Conservation (phyloP, 139 green algal genomes). For the Gonium pectorale region DNA sequence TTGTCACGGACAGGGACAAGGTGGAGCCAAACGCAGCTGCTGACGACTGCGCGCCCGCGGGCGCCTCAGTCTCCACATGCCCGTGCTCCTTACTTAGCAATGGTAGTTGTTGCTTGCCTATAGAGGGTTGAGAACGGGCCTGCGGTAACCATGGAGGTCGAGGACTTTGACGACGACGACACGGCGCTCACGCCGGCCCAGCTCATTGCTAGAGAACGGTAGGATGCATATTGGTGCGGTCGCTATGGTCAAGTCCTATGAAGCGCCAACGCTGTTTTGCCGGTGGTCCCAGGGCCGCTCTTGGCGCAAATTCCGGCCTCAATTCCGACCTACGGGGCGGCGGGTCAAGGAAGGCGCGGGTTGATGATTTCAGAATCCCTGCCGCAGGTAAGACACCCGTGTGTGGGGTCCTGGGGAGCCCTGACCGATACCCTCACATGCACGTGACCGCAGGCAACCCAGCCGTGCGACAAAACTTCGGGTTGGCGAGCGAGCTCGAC, state of each 20-base stretch:
- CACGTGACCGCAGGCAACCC: conserved; percentile 1
- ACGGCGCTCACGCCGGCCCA: not conserved
- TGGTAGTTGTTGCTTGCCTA: no score
- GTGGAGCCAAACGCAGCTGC: no score
- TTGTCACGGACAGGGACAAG: no score
- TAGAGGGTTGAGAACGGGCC: no score
- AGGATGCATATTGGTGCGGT: no score
- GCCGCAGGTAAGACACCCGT: not conserved
- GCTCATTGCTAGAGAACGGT: conserved; percentile 1
- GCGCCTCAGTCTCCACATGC: no score
- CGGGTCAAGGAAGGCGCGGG: not conserved
- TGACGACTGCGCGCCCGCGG: no score
- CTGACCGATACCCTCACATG: no score
- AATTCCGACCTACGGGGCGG: not conserved
- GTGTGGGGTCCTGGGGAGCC: no score
- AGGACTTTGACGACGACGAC: conserved; percentile 35
- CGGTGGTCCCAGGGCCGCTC: not conserved
- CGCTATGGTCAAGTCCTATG: no score
- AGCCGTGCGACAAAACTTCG: not conserved
- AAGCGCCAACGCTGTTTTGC: no score
- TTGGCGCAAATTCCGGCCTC: not conserved
- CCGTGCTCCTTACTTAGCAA: no score
- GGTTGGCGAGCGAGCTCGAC: not conserved
- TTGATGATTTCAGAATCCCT: not conserved
- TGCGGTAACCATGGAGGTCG: conserved; percentile 22